phyloP scores from a whole-genome alignment of 2,329 filamentous ascomycete species.

The Botryosphaeria dothidea region DNA sequence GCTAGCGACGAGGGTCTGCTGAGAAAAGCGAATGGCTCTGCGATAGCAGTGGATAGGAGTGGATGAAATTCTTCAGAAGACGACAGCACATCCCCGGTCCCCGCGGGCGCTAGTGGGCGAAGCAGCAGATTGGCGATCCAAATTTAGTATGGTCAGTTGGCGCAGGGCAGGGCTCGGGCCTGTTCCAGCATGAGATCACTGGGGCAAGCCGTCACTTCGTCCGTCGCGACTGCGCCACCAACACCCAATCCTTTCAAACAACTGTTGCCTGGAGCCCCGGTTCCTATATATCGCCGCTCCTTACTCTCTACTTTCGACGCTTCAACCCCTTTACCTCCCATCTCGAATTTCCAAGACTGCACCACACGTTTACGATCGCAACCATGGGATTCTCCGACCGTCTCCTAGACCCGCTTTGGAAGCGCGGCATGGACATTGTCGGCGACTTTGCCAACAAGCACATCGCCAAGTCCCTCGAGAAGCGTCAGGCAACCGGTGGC shows the following conservation, averaged over 20 bases:
- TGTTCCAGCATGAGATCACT: conserved; percentile 5
- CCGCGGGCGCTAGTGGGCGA: neutral
- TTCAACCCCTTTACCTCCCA: neutral
- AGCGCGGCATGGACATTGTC: conserved; percentile 29
- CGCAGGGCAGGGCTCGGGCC: neutral
- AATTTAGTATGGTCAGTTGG: neutral
- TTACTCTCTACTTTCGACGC: neutral
- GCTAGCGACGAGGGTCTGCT: no score
- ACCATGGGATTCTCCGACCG: conserved; percentile 26
- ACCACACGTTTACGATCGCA: neutral
- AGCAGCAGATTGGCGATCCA: conserved; percentile 1
- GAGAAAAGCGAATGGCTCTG: neutral
- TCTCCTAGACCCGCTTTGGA: conserved; percentile 28
- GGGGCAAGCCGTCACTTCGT: neutral
- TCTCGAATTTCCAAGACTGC: neutral
- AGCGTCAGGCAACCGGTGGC: conserved; percentile 25
- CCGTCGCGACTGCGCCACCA: conserved; percentile 9
- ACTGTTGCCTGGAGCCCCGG: conserved; percentile 7
- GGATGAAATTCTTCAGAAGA: neutral
- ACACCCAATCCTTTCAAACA: neutral
- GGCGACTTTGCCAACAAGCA: neutral
- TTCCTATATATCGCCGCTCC: neutral
- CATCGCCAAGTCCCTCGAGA: neutral
- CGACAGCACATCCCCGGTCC: neutral
- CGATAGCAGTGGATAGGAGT: neutral